Evolutionary conservation across 129 eudicot species (phyloP).

Genomic region (Gnaphalium uliginosum): DNA sequence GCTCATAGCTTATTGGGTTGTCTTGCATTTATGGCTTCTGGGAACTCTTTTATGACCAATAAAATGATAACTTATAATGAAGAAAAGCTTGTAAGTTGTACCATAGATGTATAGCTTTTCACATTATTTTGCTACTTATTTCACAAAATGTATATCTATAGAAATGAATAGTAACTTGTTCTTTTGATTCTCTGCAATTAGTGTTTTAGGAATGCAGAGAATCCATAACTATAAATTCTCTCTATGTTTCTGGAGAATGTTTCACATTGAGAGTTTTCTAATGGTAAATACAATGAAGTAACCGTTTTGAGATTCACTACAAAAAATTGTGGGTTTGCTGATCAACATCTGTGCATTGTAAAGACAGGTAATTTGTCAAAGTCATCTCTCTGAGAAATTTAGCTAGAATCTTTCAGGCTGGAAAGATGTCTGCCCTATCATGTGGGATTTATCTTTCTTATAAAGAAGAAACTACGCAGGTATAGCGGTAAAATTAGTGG

Average conservation of each 20-base stretch:
- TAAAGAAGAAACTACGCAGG: background rate
- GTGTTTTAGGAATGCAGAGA: slow-evolving; percentile 17
- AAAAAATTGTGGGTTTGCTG: background rate
- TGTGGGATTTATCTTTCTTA: background rate
- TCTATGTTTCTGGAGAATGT: slow-evolving; percentile 8
- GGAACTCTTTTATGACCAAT: slow-evolving; percentile 55
- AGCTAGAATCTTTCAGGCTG: background rate
- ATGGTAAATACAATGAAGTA: background rate
- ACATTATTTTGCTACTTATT: slow-evolving; percentile 7
- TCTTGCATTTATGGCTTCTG: slow-evolving; percentile 69
- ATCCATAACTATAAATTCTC: slow-evolving; percentile 3
- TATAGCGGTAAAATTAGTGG: background rate
- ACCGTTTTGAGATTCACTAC: background rate
- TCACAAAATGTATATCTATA: slow-evolving; percentile 9
- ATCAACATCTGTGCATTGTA: background rate
- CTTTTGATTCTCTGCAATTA: slow-evolving; percentile 13
- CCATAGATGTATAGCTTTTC: slow-evolving; percentile 12
- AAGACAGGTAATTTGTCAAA: background rate
- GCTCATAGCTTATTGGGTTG: slow-evolving; percentile 65
- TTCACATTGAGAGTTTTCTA: background rate
- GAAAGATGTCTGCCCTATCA: background rate
- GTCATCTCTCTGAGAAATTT: background rate
- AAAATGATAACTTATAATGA: slow-evolving; percentile 9
- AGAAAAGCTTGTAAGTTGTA: slow-evolving; percentile 16
- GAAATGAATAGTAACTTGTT: slow-evolving; percentile 18